phyloP scores from a whole-genome alignment of 1,284 basidiomycete genomes.

The Ganoderma meredithae region DNA sequence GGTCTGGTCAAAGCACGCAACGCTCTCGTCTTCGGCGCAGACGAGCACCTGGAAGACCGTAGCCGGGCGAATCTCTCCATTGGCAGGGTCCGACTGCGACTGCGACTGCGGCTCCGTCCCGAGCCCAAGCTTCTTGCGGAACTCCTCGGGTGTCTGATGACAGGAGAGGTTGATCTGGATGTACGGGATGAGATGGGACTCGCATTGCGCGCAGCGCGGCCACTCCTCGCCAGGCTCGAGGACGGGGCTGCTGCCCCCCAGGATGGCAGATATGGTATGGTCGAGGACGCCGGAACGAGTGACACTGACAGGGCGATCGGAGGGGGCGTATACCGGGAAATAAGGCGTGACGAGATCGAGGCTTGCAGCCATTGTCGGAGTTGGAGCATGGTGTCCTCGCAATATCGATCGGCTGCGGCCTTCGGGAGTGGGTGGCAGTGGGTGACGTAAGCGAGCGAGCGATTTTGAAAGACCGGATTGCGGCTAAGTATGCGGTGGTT shows the following conservation, averaged over 20 bases:
- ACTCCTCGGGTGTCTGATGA: slow-evolving; percentile 18
- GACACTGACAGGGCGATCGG: background rate
- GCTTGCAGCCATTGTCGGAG: background rate
- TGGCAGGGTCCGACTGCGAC: background rate
- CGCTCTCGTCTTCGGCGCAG: slow-evolving; percentile 15
- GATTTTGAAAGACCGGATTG: slow-evolving; percentile 1
- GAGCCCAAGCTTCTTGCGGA: slow-evolving; percentile 20
- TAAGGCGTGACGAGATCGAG: slow-evolving; percentile 21
- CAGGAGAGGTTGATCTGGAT: slow-evolving; percentile 24
- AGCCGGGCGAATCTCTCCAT: background rate
- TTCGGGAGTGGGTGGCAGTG: background rate
- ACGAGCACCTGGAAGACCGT: slow-evolving; percentile 22
- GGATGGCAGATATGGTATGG: slow-evolving; percentile 18
- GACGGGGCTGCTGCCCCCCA: slow-evolving; percentile 19
- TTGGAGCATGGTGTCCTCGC: background rate
- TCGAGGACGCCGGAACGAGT: slow-evolving; percentile 8
- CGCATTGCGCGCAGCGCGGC: slow-evolving; percentile 20
- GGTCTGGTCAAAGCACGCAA: slow-evolving; percentile 11
- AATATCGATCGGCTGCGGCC: background rate
- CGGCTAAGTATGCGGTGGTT: too few relatives aligned
- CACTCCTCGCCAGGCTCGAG: slow-evolving; percentile 18
- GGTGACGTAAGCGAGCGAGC: background rate
- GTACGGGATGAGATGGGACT: slow-evolving; percentile 20
- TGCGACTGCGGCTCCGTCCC: background rate
- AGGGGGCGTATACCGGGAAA: slow-evolving; percentile 19